Base-by-base conservation (phyloP, 495 filamentous ascomycete genomes). In the Haplographium delicatum region DNA sequence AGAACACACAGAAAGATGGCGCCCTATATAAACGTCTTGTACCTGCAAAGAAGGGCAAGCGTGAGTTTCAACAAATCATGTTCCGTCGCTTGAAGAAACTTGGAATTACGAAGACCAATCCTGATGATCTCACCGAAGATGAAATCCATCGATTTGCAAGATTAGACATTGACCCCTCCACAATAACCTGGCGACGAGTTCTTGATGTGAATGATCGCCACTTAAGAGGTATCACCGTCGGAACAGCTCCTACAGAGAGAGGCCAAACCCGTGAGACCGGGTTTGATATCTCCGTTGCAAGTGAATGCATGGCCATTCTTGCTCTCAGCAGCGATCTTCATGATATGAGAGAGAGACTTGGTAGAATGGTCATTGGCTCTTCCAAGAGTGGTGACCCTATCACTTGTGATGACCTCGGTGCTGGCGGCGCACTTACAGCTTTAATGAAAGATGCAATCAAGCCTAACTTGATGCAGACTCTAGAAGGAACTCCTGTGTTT, bases 361-460 rank as follows among this genome's bases (percentile, higher is more conserved):
- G 93, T 15, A 80, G 88, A 42, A 98, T 98, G 90, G 93, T 98
- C n/a, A 81, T 98, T 51, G 93, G 86, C 34, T 89, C 84, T 49
- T 95, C 89, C 20, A 76, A 72, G 52, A 78, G 71, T 51, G 93
- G 93, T 39, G 91, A 96, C 56, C 89, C 93, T 4, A 84, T 98
- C 23, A 98, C 93, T 46, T 95, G 89, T 60, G 93, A 98, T 59
- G 93, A 98, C 57, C 81, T 98, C 55, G 93, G 93, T 57, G 85
- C 82, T 13, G 93, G 91, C 47, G 93, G 93, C 54, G 93, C 93
- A 40, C 75, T 98, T 31, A 86, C 93, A 3, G 93, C 91, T 28
- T 70, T 98, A 54, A 96, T 98, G 89, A 91, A 85, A 72, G 93
- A 98, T 71, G 90, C 93, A 18, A 95, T 96, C 68, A 98, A 98